Evolutionary conservation across 352 stramenopile genomes (phyloP), one percentile per base, ranked within the genome.

Genomic region (Phytophthora crassamura): DNA sequence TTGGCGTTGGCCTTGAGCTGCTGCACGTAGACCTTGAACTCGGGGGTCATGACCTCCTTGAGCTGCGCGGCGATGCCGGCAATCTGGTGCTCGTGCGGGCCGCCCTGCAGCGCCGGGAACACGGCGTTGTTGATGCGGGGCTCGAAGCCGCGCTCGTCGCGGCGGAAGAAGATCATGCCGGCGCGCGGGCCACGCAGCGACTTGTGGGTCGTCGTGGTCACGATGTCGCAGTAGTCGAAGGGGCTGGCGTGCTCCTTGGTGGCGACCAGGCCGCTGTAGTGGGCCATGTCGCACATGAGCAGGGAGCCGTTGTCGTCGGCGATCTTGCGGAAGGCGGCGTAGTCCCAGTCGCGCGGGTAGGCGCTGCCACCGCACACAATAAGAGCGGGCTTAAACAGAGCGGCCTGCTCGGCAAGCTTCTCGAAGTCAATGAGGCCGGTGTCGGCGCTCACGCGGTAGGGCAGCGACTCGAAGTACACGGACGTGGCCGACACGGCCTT

Each of bases 121-220:
- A 99, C 98, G 40, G 98, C 97, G 52, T 98, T 87, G 88, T 99
- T 99, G 81, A 99, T 99, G 43, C 89, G 89, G 28, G 83, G 75
- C 83, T 97, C 93, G 63, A 99, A 98, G 61, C 84, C 78, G 34
- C 97, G 90, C 47, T 89, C 86, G 71, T 99, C 98, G 75, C 97
- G 97, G 50, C 88, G 87, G 83, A 96, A 99, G 82, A 99, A 99
- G 80, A 99, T 99, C 90, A 99, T 99, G 62, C 97, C 98, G 22
- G 96, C 96, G 54, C 98, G 90, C 14, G 98, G 98, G 18, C 98
- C 98, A 68, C 98, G 91, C 50, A 99, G 90, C 30, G 86, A 98
- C 88, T 99, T 99, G 91, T 99, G 98, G 11, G 98, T 99, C 33
- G 98, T 99, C 51, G 97, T 99, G 18, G 98, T 99, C 5, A 99